Percentiles rank a stretch among this genome's conserved stretches.
Evolutionary conservation across 208 protist species (phyloP).

Genomic region (Leishmania lainsoni): DNA sequence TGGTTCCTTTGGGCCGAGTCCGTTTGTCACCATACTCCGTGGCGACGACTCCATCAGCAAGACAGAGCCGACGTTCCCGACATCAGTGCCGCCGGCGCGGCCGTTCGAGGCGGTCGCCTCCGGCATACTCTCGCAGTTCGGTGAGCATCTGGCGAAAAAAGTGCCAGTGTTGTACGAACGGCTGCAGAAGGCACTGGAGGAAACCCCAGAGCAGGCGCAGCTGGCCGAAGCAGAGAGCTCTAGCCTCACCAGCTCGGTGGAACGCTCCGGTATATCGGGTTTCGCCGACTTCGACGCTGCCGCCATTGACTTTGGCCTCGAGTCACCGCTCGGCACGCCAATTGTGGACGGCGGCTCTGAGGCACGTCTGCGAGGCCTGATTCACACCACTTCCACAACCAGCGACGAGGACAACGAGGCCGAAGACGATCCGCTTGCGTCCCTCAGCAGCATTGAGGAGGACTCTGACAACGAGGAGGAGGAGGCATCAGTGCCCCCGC

Average conservation of each 20-base stretch:
- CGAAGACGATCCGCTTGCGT: constrained; percentile 24
- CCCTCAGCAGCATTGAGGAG: constrained; percentile 25
- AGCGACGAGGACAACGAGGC: constrained; percentile 5
- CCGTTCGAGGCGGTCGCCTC: constrained; percentile 33
- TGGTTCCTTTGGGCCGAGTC: constrained; percentile 9
- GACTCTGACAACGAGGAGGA: constrained; percentile 20
- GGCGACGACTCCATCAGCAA: constrained; percentile 37
- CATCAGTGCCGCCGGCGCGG: neutral
- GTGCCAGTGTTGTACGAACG: constrained; percentile 38
- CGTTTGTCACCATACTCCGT: constrained; percentile 28
- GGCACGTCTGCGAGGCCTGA: constrained; percentile 18
- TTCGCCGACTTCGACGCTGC: constrained; percentile 35
- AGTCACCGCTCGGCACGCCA: constrained; percentile 20
- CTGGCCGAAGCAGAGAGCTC: constrained; percentile 61
- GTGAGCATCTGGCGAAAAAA: constrained; percentile 23
- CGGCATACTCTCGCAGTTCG: constrained; percentile 35
- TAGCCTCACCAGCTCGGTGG: constrained; percentile 71
- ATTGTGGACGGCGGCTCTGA: constrained; percentile 19
- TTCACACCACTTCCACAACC: constrained; percentile 5
- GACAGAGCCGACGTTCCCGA: constrained; percentile 13
- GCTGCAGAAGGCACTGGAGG: constrained; percentile 43
- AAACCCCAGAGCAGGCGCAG: constrained; percentile 74
- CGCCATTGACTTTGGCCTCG: constrained; percentile 55
- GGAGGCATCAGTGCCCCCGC: neutral
- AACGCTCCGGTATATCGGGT: constrained; percentile 28